Evolutionary conservation across 352 stramenopile species (phyloP).

Genomic region (Phytophthora tubulina): DNA sequence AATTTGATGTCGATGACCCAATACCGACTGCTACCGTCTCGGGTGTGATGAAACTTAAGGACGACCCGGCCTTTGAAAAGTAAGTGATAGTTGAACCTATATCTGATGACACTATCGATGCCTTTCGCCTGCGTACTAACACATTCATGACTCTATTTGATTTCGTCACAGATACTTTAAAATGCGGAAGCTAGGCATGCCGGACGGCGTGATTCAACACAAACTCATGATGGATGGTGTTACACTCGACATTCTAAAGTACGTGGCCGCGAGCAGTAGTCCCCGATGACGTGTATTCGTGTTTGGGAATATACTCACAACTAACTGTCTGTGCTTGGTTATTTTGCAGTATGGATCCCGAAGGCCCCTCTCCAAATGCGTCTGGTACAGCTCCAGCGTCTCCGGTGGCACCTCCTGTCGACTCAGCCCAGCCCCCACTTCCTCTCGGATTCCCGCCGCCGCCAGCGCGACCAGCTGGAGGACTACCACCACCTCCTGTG

Average conservation of each 20-base stretch:
- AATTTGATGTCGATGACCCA: constrained; percentile 48
- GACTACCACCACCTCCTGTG: constrained; percentile 60
- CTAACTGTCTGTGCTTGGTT: constrained; percentile 6
- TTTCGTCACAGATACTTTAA: constrained; percentile 75
- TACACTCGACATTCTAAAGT: constrained; percentile 79
- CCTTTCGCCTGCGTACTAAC: constrained; percentile 7
- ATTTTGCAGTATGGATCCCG: constrained; percentile 73
- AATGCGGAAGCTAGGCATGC: constrained; percentile 86
- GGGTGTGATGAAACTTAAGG: constrained; percentile 80
- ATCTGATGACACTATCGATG: neutral
- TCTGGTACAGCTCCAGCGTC: constrained; percentile 25
- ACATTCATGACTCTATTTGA: constrained; percentile 5
- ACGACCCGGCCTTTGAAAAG: constrained; percentile 83
- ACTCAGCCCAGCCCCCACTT: constrained; percentile 42
- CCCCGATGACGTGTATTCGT: neutral
- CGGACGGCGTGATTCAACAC: constrained; percentile 81
- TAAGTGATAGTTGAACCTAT: constrained; percentile 29
- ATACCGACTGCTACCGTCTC: constrained; percentile 22
- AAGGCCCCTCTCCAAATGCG: constrained; percentile 77
- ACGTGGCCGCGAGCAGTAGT: constrained; percentile 6
- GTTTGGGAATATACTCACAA: neutral
- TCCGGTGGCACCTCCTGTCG: constrained; percentile 8
- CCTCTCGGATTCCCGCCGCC: constrained; percentile 40
- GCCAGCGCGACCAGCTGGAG: constrained; percentile 38
- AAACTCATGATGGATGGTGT: constrained; percentile 86